phyloP scores from a whole-genome alignment of 140 eudicot genomes.

The Ambrosia hybrid region DNA sequence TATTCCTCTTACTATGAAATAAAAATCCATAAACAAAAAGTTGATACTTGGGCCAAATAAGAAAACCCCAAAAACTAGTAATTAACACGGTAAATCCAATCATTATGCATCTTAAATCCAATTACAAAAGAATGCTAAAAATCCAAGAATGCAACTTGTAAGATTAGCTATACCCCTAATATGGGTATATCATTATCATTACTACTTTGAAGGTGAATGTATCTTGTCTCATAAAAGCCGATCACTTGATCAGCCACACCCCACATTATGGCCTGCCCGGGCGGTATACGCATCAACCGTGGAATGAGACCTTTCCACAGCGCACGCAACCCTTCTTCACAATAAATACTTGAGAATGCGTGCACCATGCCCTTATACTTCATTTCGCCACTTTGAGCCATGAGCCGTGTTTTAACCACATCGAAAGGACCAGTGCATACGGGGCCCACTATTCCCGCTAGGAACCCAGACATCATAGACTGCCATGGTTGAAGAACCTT shows the following conservation, averaged over 20 bases:
- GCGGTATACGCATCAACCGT: constrained; percentile 89
- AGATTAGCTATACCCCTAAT: not conserved
- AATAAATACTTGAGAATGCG: constrained; percentile 64
- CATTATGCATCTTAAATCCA: not conserved
- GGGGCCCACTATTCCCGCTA: constrained; percentile 88
- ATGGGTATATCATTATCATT: not conserved
- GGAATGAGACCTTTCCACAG: constrained; percentile 90
- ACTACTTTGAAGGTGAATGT: constrained; percentile 1
- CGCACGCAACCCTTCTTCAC: constrained; percentile 74
- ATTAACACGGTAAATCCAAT: not conserved
- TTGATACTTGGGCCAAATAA: not conserved
- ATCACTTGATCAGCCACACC: constrained; percentile 93
- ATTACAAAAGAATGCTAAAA: no score
- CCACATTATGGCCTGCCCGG: constrained; percentile 98
- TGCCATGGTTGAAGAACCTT: constrained; percentile 76
- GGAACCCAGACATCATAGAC: constrained; percentile 87
- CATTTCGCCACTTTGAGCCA: constrained; percentile 80
- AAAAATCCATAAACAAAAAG: not conserved
- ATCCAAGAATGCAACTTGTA: not conserved
- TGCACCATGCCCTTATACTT: constrained; percentile 90
- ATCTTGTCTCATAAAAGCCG: constrained; percentile 73
- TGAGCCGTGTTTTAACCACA: constrained; percentile 86
- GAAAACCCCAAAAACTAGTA: not conserved
- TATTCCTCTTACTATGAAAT: not conserved
- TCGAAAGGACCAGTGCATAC: constrained; percentile 91